These are phyloP conservation scores for Alternaria triticina DNA, from an alignment of 2,329 filamentous ascomycete genomes.

Conservation along the genomic window DNA sequence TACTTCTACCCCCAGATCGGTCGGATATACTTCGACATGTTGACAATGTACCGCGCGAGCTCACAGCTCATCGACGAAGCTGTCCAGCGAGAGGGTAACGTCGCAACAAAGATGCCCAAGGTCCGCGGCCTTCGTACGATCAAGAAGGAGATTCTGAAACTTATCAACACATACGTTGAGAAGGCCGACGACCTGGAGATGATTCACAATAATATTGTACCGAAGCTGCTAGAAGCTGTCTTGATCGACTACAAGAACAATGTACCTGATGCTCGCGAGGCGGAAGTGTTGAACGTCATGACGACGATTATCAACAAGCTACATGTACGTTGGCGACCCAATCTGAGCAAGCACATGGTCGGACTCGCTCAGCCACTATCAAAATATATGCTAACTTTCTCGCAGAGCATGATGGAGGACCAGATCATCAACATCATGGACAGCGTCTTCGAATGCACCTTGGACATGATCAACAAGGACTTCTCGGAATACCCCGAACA, in stretches of 20 bases:
- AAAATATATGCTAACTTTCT: slow-evolving; percentile 26
- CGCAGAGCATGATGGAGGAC: slow-evolving; percentile 91
- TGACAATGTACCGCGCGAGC: slow-evolving; percentile 98
- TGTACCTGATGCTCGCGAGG: slow-evolving; percentile 91
- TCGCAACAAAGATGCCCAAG: slow-evolving; percentile 97
- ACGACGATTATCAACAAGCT: slow-evolving; percentile 96
- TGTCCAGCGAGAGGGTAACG: slow-evolving; percentile 85
- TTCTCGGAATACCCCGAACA: slow-evolving; percentile 99
- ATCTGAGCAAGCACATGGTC: slow-evolving; percentile 58
- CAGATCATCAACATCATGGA: slow-evolving; percentile 98
- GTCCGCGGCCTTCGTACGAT: slow-evolving; percentile 94
- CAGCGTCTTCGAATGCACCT: slow-evolving; percentile 96
- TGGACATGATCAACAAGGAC: slow-evolving; percentile 99
- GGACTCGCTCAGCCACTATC: slow-evolving; percentile 33
- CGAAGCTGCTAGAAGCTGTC: slow-evolving; percentile 92
- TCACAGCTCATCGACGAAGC: slow-evolving; percentile 94
- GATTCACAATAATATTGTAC: slow-evolving; percentile 91
- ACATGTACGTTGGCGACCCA: slow-evolving; percentile 75
- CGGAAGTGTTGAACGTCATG: slow-evolving; percentile 96
- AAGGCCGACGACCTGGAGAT: slow-evolving; percentile 96
- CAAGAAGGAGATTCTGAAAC: slow-evolving; percentile 98
- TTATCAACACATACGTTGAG: slow-evolving; percentile 97
- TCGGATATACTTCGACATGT: slow-evolving; percentile 96
- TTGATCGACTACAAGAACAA: slow-evolving; percentile 97
- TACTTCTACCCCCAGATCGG: slow-evolving; percentile 99